These are phyloP conservation scores for Skeletonema grethae DNA, from an alignment of 108 stramenopile species.

Conservation along the genomic window DNA sequence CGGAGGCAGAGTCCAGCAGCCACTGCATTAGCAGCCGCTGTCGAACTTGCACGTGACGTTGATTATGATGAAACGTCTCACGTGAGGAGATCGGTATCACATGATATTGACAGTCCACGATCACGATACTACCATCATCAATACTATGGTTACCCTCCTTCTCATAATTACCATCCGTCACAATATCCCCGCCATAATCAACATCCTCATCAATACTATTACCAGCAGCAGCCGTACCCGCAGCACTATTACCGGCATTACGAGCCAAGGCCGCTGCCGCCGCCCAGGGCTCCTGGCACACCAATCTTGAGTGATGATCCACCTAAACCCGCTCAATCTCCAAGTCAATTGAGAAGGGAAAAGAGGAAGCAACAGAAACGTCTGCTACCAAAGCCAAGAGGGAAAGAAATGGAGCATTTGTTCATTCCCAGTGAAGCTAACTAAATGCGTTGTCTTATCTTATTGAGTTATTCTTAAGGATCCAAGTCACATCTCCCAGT, in stretches of 20 bases:
- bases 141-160: background rate
- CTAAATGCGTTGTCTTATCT: background rate
- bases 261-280: background rate
- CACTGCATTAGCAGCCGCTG: background rate
- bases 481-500: background rate
- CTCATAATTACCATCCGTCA: background rate
- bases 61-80: background rate
- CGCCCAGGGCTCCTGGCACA: background rate
- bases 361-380: constrained; percentile 8
- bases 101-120: constrained; percentile 15
- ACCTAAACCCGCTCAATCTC: background rate
- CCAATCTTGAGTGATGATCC: constrained; percentile 15
- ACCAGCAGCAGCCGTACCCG: background rate
- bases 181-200: background rate
- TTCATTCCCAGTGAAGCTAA: constrained; percentile 37
- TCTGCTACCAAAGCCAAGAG: constrained; percentile 33
- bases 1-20: background rate
- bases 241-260: background rate
- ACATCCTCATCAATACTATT: background rate
- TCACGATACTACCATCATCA: constrained; percentile 1
- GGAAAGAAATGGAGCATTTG: constrained; percentile 32
- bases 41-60: background rate
- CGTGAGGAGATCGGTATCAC: constrained; percentile 13
- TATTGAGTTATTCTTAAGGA: background rate
- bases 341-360: constrained; percentile 3